Percentiles rank a stretch among this genome's conserved stretches.
These are phyloP conservation scores for Dothideomycetes sp. DNA, from an alignment of 2,329 filamentous ascomycete genomes.

Conservation along the genomic window DNA sequence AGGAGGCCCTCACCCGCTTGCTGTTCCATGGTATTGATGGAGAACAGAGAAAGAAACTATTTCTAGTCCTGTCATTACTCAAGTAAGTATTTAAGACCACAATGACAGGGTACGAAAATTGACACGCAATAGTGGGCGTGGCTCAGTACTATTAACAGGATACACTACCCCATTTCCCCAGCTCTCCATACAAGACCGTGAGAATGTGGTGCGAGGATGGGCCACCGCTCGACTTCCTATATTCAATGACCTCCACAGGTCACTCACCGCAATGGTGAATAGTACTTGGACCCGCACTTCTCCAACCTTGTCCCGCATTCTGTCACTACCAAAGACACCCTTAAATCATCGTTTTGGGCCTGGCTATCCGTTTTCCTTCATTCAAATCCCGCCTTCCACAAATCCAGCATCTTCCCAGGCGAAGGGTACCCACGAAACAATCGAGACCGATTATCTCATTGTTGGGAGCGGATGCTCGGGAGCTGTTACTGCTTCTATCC, in stretches of 20 bases:
- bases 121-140: conserved; percentile 55
- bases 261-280: conserved; percentile 44
- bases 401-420: too few species aligned
- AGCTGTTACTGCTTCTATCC: conserved; percentile 66
- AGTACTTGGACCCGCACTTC: conserved; percentile 46
- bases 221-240: conserved; percentile 42
- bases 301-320: conserved; percentile 42
- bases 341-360: conserved; percentile 33
- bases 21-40: conserved; percentile 38
- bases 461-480: conserved; percentile 83
- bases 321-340: conserved; percentile 48
- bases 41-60: conserved; percentile 37
- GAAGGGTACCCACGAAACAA: conserved; percentile 18
- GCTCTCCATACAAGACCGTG: conserved; percentile 49
- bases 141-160: conserved; percentile 57
- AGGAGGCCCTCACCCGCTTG: conserved; percentile 37
- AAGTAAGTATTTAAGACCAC: conserved; percentile 38
- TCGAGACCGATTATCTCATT: conserved; percentile 74
- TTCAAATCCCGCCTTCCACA: conserved; percentile 46
- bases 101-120: too few species aligned
- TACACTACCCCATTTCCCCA: conserved; percentile 50
- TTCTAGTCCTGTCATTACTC: conserved; percentile 41
- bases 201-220: conserved; percentile 55
- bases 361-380: conserved; percentile 48
- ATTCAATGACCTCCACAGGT: conserved; percentile 45